Evolutionary conservation across 2,329 filamentous ascomycete species (phyloP), one percentile per base, ranked within the genome.

Genomic region (Ophiostoma montium): DNA sequence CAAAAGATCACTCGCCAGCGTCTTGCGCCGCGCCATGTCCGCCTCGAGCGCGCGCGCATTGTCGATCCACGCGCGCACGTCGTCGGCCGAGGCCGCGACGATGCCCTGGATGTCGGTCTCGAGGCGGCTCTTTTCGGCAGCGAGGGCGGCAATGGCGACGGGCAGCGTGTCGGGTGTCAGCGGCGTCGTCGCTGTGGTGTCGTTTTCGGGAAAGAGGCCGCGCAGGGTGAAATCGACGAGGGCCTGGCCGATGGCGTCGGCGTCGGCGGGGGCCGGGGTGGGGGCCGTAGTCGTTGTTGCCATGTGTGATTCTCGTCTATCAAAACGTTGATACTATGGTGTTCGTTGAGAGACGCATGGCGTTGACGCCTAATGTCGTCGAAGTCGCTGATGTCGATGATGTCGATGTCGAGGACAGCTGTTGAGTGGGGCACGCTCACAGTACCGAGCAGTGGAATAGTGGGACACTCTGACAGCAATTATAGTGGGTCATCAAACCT

Each of bases 31-130:
- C 58, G 86, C 78, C 55, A 95, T 90, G 60, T 95, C 90, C 53
- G 82, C 76, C 62, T 94, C 86, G 8, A 95, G 75, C 47, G 82
- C 78, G 64, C 86, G 86, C 44, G 89, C 87, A 63, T 92, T 86
- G 47, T 73, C 68, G 50, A 94, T 85, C 90, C 90, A 96, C 47
- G 81, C 76, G 60, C 87, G 84, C 46, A 95, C 83, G 59, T 94
- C 84, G 35, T 81, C 76, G 50, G 82, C 84, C 16, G 80, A 84
- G 56, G 87, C 80, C 60, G 80, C 76, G 64, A 89, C 94, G 53
- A 92, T 77, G 19, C 70, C 64, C 55, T 81, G 82, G 51, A 96
- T 83, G 58, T 94, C 81, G 52, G 71, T 70, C 63, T 74, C 67
- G 30, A 75, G 63, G 47, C 64, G 64, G 5, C 60, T 52, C 57